Evolutionary conservation across 1,139 yeast genomes (phyloP).

Genomic region (Hyphopichia buzzinii): DNA sequence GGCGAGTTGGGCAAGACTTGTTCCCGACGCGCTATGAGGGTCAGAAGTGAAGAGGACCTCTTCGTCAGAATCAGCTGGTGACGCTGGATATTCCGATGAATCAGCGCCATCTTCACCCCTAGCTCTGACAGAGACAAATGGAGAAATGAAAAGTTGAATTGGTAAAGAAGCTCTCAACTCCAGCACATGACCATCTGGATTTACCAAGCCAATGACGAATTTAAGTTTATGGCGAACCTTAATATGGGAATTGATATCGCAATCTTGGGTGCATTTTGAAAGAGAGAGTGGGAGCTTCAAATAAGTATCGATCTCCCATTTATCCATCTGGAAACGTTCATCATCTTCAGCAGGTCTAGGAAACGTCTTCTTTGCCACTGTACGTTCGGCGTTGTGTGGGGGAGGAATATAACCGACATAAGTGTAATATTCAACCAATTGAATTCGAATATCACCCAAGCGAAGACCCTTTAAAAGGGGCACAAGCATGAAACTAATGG

Average conservation of each 20-base stretch:
- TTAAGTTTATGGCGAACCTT: slow-evolving; percentile 72
- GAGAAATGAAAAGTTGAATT: slow-evolving; percentile 66
- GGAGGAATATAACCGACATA: slow-evolving; percentile 59
- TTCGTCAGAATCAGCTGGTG: slow-evolving; percentile 19
- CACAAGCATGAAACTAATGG: slow-evolving; percentile 67
- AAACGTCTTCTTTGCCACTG: slow-evolving; percentile 41
- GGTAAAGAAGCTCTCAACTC: slow-evolving; percentile 78
- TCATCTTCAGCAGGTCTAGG: slow-evolving; percentile 33
- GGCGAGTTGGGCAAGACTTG: slow-evolving; percentile 28
- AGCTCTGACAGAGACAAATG: slow-evolving; percentile 73
- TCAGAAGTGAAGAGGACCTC: slow-evolving; percentile 34
- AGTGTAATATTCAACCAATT: slow-evolving; percentile 65
- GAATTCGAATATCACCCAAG: slow-evolving; percentile 68
- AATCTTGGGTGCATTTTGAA: slow-evolving; percentile 80
- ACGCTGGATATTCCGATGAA: slow-evolving; percentile 2
- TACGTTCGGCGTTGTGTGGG: slow-evolving; percentile 58
- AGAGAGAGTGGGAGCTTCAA: slow-evolving; percentile 69
- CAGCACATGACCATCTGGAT: slow-evolving; percentile 75
- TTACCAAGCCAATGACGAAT: slow-evolving; percentile 59
- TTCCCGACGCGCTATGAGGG: slow-evolving; percentile 21
- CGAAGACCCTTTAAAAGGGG: slow-evolving; percentile 81
- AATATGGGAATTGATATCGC: slow-evolving; percentile 58
- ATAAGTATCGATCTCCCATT: slow-evolving; percentile 70
- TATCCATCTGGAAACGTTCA: slow-evolving; percentile 53
- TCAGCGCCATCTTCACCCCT: slow-evolving; percentile 26